phyloP scores from a whole-genome alignment of 1,284 basidiomycete genomes.

The Boletus smithii region DNA sequence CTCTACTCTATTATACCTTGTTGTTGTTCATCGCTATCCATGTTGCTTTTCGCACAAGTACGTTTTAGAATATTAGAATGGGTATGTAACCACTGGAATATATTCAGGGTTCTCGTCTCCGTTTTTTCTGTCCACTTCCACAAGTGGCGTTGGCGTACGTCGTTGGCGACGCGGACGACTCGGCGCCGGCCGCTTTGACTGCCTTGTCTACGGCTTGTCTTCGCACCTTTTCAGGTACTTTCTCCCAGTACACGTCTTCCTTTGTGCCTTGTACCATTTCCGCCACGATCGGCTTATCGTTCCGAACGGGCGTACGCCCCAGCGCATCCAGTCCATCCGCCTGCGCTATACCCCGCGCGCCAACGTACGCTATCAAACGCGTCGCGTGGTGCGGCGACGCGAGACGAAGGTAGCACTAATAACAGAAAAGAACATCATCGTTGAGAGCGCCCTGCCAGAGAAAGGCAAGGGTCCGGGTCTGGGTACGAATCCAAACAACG shows the following conservation, averaged over 20 bases:
- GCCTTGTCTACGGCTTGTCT: constrained; percentile 55
- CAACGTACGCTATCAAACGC: constrained; percentile 47
- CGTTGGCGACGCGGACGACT: not conserved
- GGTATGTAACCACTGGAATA: not conserved
- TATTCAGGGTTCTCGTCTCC: constrained; percentile 11
- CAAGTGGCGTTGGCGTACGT: not conserved
- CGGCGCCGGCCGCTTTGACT: not conserved
- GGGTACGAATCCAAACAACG: constrained; percentile 16
- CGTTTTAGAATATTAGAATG: not conserved
- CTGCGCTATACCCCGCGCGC: constrained; percentile 38
- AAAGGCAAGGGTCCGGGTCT: not conserved
- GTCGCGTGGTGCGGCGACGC: constrained; percentile 47
- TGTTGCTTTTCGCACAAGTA: constrained; percentile 1
- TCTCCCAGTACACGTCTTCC: constrained; percentile 75
- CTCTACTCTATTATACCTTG: constrained; percentile 1
- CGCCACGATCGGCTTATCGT: constrained; percentile 38
- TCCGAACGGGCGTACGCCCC: constrained; percentile 27
- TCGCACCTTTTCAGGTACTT: constrained; percentile 68
- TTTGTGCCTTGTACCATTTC: constrained; percentile 59
- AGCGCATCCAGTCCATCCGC: constrained; percentile 46
- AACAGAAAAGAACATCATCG: not conserved
- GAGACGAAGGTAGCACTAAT: constrained; percentile 73
- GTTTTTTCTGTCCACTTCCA: constrained; percentile 10
- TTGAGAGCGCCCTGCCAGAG: not conserved
- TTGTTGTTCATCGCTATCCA: constrained; percentile 5